Evolutionary conservation across 179 eudicot genomes (phyloP), one percentile per base, ranked within the genome.

Genomic region (Heliamphora ciliata): DNA sequence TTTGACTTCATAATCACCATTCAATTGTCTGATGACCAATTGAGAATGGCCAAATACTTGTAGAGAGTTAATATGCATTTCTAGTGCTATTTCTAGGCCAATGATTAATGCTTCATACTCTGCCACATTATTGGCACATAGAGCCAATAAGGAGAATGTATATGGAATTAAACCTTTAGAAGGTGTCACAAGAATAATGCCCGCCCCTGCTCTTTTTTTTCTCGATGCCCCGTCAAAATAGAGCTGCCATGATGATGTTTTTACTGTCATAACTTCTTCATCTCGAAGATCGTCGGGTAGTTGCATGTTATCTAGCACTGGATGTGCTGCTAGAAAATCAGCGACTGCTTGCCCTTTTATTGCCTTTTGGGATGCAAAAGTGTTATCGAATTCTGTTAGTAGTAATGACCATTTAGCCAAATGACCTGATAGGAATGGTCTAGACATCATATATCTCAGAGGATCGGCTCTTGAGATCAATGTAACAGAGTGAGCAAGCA

Each of bases 1-100:
- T 65, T 9, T 48, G 2, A 82, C 80, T 54, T 82, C 80, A 31
- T 76, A 82, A 2, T 67, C 69, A 0, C 75, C 69, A 47, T 76
- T 67, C 51, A 82, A 18, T 51, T 73, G 59, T 9, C 8, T 48
- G 56, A 51, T 9, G n/a, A 51, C 59, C 59, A 73, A 74, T 68
- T 82, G 81, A 56, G 84, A 82, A 48, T 82, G 76, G 31, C 84
- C 76, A 46, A 55, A 76, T 1, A 67, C 76, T 76, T 76, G 17
- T 44, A 76, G 47, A 3, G 18, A 51, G 15, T 47, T 67, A 56
- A 56, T 65, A 17, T 48, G 76, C 80, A 54, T 76, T 9, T 82
- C 74, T 0, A 76, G 51, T 47, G 76, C 76, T 7, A 76, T 24
- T 17, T 82, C 75, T 60, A 76, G 66, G n/a, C 66, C 76, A 71